Evolutionary conservation across 495 filamentous ascomycete species (phyloP), one percentile per base, ranked within the genome.

Genomic region (Penicillium odoratum): DNA sequence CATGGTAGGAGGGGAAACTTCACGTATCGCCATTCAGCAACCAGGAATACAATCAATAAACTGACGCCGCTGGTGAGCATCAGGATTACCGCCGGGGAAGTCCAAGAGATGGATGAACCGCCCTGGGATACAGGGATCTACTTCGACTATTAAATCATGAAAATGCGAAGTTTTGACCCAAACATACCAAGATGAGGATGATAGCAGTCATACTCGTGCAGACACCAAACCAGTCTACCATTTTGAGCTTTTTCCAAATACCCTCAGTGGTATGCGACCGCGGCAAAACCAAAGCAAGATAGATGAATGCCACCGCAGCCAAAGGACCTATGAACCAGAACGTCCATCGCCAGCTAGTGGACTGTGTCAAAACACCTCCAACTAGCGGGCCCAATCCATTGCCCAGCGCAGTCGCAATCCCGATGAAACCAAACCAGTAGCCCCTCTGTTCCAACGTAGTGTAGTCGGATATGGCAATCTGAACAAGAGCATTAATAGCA

Each of bases 321-420:
- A 72, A 60, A n/a, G 63, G 71, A 47, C 34, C n/a, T 1, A 53
- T 53, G 18, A 79, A 59, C 56, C 73, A 77, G 47, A 81, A 77
- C 15, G 71, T 71, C 74, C 79, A 79, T 53, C 76, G 62, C 79
- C 79, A 76, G 34, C 67, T 66, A n/a, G 57, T 55, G 38, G 44
- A 42, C 47, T 69, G 47, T 3, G 71, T 73, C 28, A 81, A 67
- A 0, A 70, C 57, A 10, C 75, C 78, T 21, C 77, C 78, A 49
- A 81, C 69, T 6, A 81, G 51, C 2, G 77, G 79, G 2, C 78
- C 79, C 30, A 76, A 61, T 15, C 74, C 76, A 56, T 79, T 79
- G 6, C 71, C 75, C 42, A 80, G 55, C 13, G 70, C 79, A 21
- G 79, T 68, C 1, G 67, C 61, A 42, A 64, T 63, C 15, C 76